These are phyloP conservation scores for Letharia columbiana DNA, from an alignment of 495 filamentous ascomycete species.

Conservation along the genomic window DNA sequence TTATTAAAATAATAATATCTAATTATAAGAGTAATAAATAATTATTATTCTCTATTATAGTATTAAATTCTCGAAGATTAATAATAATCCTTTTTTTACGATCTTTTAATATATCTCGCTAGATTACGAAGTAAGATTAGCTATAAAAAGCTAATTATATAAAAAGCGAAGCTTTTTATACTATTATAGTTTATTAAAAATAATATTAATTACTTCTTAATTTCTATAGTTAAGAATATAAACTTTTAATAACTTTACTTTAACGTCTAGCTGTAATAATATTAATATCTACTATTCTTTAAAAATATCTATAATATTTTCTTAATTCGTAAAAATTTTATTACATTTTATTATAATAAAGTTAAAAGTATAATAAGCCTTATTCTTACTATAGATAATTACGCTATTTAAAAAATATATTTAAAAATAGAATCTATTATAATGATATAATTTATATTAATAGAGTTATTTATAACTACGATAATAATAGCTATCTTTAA, in stretches of 20 bases:
- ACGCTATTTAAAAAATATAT: neutral
- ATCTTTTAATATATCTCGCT: neutral
- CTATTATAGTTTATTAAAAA: slow-evolving; percentile 22
- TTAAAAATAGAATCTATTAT: neutral
- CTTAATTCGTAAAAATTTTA: too few relatives aligned
- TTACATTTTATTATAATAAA: too few relatives aligned
- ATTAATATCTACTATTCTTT: neutral
- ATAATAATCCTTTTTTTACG: slow-evolving; percentile 7
- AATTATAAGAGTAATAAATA: slow-evolving; percentile 7
- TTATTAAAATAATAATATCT: slow-evolving; percentile 8
- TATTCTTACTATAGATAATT: neutral
- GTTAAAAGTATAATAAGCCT: neutral
- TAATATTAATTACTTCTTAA: neutral
- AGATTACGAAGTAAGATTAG: too few relatives aligned
- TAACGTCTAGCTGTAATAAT: too few relatives aligned
- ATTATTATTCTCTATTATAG: slow-evolving; percentile 9
- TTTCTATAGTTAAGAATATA: too few relatives aligned
- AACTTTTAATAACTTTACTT: too few relatives aligned
- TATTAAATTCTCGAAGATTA: slow-evolving; percentile 13
- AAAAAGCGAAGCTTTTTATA: slow-evolving; percentile 8
- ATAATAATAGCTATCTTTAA: too few relatives aligned
- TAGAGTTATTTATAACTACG: too few relatives aligned
- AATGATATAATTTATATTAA: neutral
- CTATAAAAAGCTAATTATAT: neutral
- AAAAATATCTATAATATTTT: neutral